A percentile compares a stretch with the other conserved stretches of the same genome.
Conservation (phyloP, 495 filamentous ascomycete genomes). For the Penicillium longicatenatum region DNA sequence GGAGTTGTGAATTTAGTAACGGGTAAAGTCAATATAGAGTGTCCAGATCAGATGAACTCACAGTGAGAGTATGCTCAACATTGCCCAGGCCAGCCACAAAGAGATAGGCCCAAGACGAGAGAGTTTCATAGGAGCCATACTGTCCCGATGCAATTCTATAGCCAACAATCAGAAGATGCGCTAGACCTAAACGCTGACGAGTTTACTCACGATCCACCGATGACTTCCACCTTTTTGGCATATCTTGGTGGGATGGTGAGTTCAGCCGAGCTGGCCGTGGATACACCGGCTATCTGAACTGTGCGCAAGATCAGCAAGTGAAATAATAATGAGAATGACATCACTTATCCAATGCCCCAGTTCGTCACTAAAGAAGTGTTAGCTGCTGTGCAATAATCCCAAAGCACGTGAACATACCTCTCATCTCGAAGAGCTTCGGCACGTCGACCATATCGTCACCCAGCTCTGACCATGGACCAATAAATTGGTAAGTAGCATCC, state of each 20-base stretch:
- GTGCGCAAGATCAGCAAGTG: constrained; percentile 21
- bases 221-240: constrained; percentile 61
- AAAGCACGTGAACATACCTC: constrained; percentile 28
- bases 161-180: background rate
- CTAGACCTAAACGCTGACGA: background rate
- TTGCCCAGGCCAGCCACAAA: constrained; percentile 63
- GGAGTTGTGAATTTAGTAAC: background rate
- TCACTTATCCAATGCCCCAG: constrained; percentile 61
- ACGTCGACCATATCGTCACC: constrained; percentile 15
- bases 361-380: constrained; percentile 54
- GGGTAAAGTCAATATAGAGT: background rate
- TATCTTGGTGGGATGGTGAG: constrained; percentile 55
- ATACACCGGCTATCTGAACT: constrained; percentile 59
- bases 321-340: background rate
- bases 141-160: constrained; percentile 49
- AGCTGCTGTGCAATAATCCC: background rate
- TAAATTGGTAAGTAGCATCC: constrained; percentile 60
- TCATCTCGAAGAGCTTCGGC: constrained; percentile 37
- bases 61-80: constrained; percentile 63
- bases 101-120: constrained; percentile 60
- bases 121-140: constrained; percentile 64
- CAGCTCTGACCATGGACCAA: constrained; percentile 34
- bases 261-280: constrained; percentile 48
- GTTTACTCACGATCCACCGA: constrained; percentile 58
- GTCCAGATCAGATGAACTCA: constrained; percentile 6